Conservation (phyloP, 169 alveolate genomes). For the Plasmodium chabaudi region DNA sequence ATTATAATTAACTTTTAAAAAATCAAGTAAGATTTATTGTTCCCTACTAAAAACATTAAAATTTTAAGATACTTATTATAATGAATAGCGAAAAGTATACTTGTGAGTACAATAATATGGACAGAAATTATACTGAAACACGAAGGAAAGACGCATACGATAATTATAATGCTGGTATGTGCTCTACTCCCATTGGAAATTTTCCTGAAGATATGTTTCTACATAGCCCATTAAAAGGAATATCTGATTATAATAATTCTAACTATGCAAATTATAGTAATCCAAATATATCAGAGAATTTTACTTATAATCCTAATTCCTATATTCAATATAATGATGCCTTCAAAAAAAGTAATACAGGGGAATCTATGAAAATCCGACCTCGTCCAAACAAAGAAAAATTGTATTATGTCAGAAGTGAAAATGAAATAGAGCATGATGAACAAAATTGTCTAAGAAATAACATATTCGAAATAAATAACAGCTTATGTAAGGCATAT, state of each 20-base stretch:
- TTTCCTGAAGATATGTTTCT: too few relatives aligned
- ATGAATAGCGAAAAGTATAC: too few relatives aligned
- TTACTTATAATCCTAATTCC: background rate
- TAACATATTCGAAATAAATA: constrained; percentile 1
- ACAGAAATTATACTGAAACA: too few relatives aligned
- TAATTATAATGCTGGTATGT: too few relatives aligned
- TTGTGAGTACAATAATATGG: too few relatives aligned
- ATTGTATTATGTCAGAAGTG: constrained; percentile 2
- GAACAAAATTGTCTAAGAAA: constrained; percentile 10
- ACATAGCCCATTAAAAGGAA: background rate
- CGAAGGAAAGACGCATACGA: too few relatives aligned
- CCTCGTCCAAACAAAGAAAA: constrained; percentile 13
- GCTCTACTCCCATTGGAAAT: too few relatives aligned
- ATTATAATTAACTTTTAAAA: too few relatives aligned
- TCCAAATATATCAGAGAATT: background rate
- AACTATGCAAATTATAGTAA: constrained; percentile 4
- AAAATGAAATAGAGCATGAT: background rate
- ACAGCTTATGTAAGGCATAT: background rate
- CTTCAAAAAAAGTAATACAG: constrained; percentile 2
- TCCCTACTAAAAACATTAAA: too few relatives aligned
- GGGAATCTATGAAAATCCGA: background rate
- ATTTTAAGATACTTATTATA: too few relatives aligned
- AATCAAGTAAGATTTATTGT: too few relatives aligned
- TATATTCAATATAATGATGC: background rate
- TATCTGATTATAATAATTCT: background rate